A percentile compares a stretch with the other conserved stretches of the same genome.
These are phyloP conservation scores for Rauvolfia tetraphylla DNA, from an alignment of 257 asterid species.

Conservation along the genomic window DNA sequence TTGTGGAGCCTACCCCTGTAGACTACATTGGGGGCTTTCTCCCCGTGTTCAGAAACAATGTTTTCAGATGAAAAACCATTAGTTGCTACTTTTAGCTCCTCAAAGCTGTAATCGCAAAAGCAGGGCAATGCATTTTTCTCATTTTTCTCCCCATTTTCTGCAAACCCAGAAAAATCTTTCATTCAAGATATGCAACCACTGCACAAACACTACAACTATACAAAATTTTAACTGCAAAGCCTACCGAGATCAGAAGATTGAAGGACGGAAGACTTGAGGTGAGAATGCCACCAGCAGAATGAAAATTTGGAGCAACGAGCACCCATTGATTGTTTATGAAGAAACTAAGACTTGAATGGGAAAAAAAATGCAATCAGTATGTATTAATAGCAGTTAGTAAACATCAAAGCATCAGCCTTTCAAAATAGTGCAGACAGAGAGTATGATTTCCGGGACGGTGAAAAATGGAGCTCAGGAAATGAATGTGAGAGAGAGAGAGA, in stretches of 20 bases:
- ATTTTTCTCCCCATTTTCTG: constrained; percentile 39
- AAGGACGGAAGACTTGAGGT: constrained; percentile 36
- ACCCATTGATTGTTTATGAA: constrained; percentile 29
- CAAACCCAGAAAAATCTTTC: constrained; percentile 7
- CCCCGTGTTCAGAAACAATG: constrained; percentile 52
- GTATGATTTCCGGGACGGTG: neutral
- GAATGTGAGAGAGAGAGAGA: neutral
- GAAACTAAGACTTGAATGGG: neutral
- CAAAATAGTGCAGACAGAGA: constrained; percentile 2
- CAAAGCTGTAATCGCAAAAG: constrained; percentile 36
- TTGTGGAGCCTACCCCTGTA: constrained; percentile 36
- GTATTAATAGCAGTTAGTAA: neutral
- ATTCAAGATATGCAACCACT: neutral
- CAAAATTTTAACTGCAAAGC: neutral
- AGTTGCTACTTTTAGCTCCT: constrained; percentile 38
- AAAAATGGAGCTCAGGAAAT: constrained; percentile 5
- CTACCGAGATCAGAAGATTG: constrained; percentile 39
- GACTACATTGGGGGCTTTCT: constrained; percentile 54
- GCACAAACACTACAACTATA: neutral
- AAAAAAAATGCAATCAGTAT: constrained; percentile 7
- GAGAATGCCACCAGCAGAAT: constrained; percentile 49
- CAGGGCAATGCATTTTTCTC: constrained; percentile 33
- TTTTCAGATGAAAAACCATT: constrained; percentile 39
- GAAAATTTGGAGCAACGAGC: constrained; percentile 49
- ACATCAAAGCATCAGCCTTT: constrained; percentile 4